Base-by-base conservation (phyloP, 495 filamentous ascomycete species). In the Aspergillus egyptiacus region DNA sequence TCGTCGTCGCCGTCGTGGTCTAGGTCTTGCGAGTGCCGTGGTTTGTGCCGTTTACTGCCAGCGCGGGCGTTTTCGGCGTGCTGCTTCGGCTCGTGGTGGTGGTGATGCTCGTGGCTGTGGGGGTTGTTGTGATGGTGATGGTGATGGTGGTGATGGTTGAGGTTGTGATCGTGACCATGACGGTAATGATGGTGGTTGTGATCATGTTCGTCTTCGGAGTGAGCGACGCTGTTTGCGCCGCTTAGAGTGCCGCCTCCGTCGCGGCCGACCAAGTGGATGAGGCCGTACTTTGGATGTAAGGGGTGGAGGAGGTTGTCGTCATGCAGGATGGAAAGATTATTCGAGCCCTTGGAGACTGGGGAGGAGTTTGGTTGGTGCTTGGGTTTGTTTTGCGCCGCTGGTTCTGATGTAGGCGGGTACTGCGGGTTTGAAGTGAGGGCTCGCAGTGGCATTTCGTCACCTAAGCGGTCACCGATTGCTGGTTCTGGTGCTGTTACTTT, bases 1-100 rank as follows among this genome's bases (percentile, higher is more conserved):
- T 74, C 68, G 42, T 83, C 74, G 33, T 81, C 77, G 32, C 70
- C 73, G 42, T 79, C 74, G 31, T 67, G 64, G 48, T 65, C 71
- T 17, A 66, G 47, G 32, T 76, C 71, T 34, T 76, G 69, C 0
- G 59, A 65, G 0, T 54, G 51, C 13, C 53, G 34, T 18, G 54
- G 27, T 20, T 56, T 53, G 40, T 62, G 53, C 11, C 41, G 41
- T n/a, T 44, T 44, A 41, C 48, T 9, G 11, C 31, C 43, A 40
- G 50, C 17, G 5, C 37, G 38, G 39, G 40, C 46, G 13, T 34
- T 18, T 32, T 38, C 37, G n/a, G n/a, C n/a, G 13, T 50, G 31
- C 10, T 48, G 42, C 30, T 51, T 40, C 6, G n/a, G 15, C 32
- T 51, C 48, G 31, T 49, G 30, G 10, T 40, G 31, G 18, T 45